Conservation (phyloP, 805 yeast genomes). For the Priceomyces carsonii region DNA sequence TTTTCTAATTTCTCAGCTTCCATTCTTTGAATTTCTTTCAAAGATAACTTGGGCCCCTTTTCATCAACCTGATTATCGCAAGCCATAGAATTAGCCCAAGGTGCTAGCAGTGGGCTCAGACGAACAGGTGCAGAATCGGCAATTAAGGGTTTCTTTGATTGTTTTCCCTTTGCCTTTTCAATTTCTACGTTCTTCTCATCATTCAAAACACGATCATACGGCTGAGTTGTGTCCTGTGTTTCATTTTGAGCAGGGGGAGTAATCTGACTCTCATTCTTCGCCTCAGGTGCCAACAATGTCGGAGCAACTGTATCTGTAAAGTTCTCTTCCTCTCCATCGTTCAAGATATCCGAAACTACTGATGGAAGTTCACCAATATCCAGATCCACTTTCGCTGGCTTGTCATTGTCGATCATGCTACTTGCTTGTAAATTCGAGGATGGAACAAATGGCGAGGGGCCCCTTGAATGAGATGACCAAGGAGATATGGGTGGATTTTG, state of each 20-base stretch:
- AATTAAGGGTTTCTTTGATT: neutral
- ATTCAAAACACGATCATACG: conserved; percentile 2
- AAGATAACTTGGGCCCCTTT: conserved; percentile 41
- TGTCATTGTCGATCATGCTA: conserved; percentile 1
- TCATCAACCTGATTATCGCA: conserved; percentile 10
- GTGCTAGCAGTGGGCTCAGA: no score
- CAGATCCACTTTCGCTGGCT: conserved; percentile 2
- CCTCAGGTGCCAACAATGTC: neutral
- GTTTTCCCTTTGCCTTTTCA: neutral
- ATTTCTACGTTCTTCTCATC: neutral
- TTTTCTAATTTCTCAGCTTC: conserved; percentile 45
- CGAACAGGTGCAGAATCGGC: conserved; percentile 1
- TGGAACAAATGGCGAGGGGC: conserved; percentile 42
- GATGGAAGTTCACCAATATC: conserved; percentile 33
- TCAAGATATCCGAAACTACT: conserved; percentile 42
- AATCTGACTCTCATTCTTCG: conserved; percentile 1
- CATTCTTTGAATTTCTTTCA: conserved; percentile 53
- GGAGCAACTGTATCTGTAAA: neutral
- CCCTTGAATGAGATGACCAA: conserved; percentile 40
- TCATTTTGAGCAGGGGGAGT: neutral
- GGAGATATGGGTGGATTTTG: conserved; percentile 45
- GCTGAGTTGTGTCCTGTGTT: conserved; percentile 2
- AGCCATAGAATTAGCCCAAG: conserved; percentile 50
- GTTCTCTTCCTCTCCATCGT: conserved; percentile 18
- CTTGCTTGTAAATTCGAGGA: conserved; percentile 11